These are phyloP conservation scores for Paragyromitra xinjiangensis DNA, from an alignment of 495 filamentous ascomycete species.

Conservation along the genomic window DNA sequence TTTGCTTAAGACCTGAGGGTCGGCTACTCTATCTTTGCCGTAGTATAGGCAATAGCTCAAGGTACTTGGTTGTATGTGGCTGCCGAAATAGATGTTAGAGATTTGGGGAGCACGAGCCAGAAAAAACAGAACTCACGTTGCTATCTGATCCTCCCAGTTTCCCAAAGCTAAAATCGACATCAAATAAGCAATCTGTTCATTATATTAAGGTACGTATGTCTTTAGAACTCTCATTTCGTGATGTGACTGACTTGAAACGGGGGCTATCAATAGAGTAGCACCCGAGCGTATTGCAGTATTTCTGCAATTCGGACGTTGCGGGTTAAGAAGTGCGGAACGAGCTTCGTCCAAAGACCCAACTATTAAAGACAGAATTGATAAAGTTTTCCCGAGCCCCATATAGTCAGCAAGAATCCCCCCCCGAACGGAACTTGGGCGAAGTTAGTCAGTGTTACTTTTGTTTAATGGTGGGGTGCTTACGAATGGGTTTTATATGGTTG, in stretches of 20 bases:
- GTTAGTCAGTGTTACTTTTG: constrained; percentile 62
- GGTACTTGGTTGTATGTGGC: constrained; percentile 69
- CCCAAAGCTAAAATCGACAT: constrained; percentile 77
- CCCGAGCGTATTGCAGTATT: constrained; percentile 8
- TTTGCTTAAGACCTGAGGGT: constrained; percentile 10
- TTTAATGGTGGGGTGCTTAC: not conserved
- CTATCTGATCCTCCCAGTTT: constrained; percentile 85
- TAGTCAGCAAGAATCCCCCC: constrained; percentile 93
- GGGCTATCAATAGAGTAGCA: constrained; percentile 34
- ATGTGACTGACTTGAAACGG: constrained; percentile 31
- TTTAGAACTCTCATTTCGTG: not conserved
- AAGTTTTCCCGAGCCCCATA: constrained; percentile 97
- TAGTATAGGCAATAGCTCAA: constrained; percentile 81
- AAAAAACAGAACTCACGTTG: constrained; percentile 12
- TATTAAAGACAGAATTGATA: constrained; percentile 84
- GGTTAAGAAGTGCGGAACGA: not conserved
- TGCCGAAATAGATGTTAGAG: constrained; percentile 64
- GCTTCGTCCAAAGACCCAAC: constrained; percentile 65
- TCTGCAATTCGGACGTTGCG: not conserved
- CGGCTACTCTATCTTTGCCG: constrained; percentile 65
- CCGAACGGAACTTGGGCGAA: constrained; percentile 76
- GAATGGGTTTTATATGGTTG: constrained; percentile 53
- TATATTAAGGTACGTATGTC: constrained; percentile 66
- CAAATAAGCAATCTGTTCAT: constrained; percentile 59
- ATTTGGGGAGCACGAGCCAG: not conserved